phyloP scores from a whole-genome alignment of 2,329 filamentous ascomycete species.

The Grosmannia clavigera region DNA sequence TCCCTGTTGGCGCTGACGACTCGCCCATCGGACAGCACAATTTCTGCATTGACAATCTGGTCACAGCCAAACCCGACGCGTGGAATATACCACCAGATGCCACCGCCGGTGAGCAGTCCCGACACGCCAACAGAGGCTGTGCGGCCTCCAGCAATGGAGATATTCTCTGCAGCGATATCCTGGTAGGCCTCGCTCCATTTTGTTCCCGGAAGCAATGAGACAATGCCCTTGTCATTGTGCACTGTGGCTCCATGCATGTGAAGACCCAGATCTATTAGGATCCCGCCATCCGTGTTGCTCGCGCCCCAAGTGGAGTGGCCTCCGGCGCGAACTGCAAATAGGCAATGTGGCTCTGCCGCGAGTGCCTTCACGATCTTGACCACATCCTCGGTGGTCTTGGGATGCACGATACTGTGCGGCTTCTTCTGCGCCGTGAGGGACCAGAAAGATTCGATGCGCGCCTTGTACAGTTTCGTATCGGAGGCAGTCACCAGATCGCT shows the following conservation, averaged over 20 bases:
- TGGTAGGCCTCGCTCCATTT: background rate
- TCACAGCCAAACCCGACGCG: slow-evolving; percentile 27
- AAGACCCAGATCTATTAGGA: slow-evolving; percentile 4
- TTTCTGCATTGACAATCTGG: slow-evolving; percentile 25
- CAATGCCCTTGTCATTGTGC: background rate
- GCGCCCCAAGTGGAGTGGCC: background rate
- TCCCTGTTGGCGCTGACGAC: slow-evolving; percentile 24
- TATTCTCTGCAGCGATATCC: background rate
- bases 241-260: slow-evolving; percentile 1
- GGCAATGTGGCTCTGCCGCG: background rate
- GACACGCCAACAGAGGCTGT: slow-evolving; percentile 17
- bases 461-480: background rate
- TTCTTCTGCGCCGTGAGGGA: background rate
- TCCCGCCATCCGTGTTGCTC: background rate
- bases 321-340: background rate
- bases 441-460: slow-evolving; percentile 11
- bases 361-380: slow-evolving; percentile 23
- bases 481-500: background rate
- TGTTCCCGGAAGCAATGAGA: background rate
- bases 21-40: slow-evolving; percentile 28
- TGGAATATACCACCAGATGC: slow-evolving; percentile 16
- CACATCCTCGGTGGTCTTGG: slow-evolving; percentile 21
- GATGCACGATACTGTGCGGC: slow-evolving; percentile 4
- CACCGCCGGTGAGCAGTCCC: slow-evolving; percentile 17
- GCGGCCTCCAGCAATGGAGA: slow-evolving; percentile 15